Percentiles rank a stretch among this genome's conserved stretches.
Conservation (phyloP, 2,329 filamentous ascomycete genomes). For the Aspergillus pseudoviridinutans region DNA sequence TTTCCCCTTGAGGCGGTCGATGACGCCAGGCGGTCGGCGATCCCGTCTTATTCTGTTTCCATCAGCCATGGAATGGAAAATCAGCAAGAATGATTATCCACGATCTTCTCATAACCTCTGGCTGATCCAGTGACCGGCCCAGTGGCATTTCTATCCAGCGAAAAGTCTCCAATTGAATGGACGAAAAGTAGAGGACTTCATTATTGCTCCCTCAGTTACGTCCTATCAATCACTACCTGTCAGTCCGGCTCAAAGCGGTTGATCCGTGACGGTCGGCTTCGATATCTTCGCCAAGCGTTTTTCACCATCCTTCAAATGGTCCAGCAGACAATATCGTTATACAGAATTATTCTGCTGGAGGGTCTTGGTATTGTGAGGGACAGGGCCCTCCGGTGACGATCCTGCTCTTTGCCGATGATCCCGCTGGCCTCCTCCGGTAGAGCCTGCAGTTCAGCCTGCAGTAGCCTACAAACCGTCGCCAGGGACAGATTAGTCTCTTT, state of each 20-base stretch:
- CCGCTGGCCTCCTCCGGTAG: slow-evolving; percentile 25
- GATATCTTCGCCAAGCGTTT: not conserved
- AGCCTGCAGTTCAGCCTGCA: slow-evolving; percentile 33
- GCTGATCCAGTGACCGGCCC: not conserved
- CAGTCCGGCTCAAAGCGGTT: not conserved
- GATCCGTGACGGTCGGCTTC: not conserved
- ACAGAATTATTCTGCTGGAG: slow-evolving; percentile 8
- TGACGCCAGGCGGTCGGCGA: slow-evolving; percentile 9
- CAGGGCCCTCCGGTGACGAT: slow-evolving; percentile 16
- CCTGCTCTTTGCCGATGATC: slow-evolving; percentile 27
- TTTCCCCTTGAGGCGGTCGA: not conserved
- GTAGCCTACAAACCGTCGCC: slow-evolving; percentile 26
- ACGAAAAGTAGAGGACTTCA: not conserved
- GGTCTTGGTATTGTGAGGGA: slow-evolving; percentile 17
- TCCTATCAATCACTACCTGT: not conserved
- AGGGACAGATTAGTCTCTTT: slow-evolving; percentile 18
- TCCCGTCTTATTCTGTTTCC: not conserved
- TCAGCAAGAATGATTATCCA: not conserved
- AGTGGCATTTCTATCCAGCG: not conserved
- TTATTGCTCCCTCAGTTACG: not conserved
- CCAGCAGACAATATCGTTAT: slow-evolving; percentile 5
- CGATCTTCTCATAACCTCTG: not conserved
- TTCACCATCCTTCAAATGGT: slow-evolving; percentile 12
- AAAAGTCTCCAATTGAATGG: not conserved
- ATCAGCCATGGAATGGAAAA: not conserved